phyloP scores from a whole-genome alignment of 768 basidiomycete species.

The Rickenella mellea region DNA sequence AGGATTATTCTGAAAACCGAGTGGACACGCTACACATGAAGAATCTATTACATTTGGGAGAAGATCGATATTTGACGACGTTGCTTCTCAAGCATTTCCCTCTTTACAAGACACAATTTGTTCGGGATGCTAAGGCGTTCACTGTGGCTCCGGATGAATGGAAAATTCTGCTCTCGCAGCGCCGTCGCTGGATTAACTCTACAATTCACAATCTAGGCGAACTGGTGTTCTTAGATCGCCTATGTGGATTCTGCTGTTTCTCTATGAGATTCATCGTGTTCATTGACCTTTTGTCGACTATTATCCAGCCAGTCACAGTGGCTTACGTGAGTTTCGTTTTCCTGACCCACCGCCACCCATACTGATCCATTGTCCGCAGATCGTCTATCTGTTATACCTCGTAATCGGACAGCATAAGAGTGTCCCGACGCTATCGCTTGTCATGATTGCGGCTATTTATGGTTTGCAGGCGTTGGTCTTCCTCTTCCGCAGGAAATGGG shows the following conservation, averaged over 20 bases:
- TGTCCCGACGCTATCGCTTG: constrained; percentile 73
- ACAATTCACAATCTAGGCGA: constrained; percentile 96
- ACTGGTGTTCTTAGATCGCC: constrained; percentile 80
- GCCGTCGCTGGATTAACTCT: constrained; percentile 99
- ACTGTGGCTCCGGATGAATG: constrained; percentile 96
- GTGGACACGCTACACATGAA: constrained; percentile 99
- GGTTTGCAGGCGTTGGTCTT: constrained; percentile 91
- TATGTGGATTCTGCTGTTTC: constrained; percentile 98
- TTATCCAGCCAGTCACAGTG: constrained; percentile 79
- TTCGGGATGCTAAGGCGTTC: constrained; percentile 87
- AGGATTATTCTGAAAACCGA: constrained; percentile 91
- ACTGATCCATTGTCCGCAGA: constrained; percentile 33
- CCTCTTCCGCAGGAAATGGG: constrained; percentile 89
- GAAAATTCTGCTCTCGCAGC: constrained; percentile 88
- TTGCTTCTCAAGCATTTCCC: constrained; percentile 94
- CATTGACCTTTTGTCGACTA: constrained; percentile 85
- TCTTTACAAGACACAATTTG: constrained; percentile 87
- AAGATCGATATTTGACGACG: constrained; percentile 98
- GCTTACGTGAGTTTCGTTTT: constrained; percentile 65
- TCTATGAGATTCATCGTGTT: constrained; percentile 98
- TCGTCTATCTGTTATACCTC: constrained; percentile 81
- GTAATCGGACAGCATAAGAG: constrained; percentile 55
- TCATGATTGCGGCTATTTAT: constrained; percentile 93
- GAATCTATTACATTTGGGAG: constrained; percentile 93
- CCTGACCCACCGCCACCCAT: background rate